Base-by-base conservation (phyloP, 2,329 filamentous ascomycete species). In the Arthrobotrys entomopaga region DNA sequence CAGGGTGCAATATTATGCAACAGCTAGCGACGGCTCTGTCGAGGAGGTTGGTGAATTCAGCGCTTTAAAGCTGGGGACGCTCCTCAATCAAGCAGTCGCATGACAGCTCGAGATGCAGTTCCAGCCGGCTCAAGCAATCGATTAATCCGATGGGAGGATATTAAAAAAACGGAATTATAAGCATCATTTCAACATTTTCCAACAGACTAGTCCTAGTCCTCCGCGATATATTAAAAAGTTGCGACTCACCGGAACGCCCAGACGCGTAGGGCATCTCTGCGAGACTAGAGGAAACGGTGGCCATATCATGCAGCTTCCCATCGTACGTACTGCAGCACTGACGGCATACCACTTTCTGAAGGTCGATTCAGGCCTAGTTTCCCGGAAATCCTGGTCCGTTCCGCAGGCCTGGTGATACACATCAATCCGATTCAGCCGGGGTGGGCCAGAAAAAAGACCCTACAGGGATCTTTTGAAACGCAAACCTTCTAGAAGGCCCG, bases 221-320 rank as follows among this genome's bases (percentile, higher is more conserved):
- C n/a, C 42, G 29, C 29, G 29, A 2, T 34, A 34, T 34, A 40
- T 40, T 40, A 6, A 46, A 15, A 19, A 1, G 16, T 46, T 46
- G 13, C 16, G 42, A 46, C 42, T 6, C 16, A 22, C 48, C 15
- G 11, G 3, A 22, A 15, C 24, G 50, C 7, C 7, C 42, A 43
- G 65, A 56, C 65, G 65, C 56, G 54, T 69, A 66, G 29, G 29
- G 5, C 29, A 34, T 8, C 29, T 66, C 29, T 66, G 64, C 57
- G 52, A 48, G 20, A 43, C 24, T 54, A 48, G 65, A 69, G 65
- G 65, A 60, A 69, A 69, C 65, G 65, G 65, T 69, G 65, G 65
- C 65, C 65, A 69, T 69, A 60, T 46, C 54, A 52, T 69, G 65
- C 65, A 60, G 29, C 29, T 53, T 49, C 52, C 60, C 65, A 69